Evolutionary conservation across 768 basidiomycete species (phyloP).

Genomic region (Tremella mesenterica): DNA sequence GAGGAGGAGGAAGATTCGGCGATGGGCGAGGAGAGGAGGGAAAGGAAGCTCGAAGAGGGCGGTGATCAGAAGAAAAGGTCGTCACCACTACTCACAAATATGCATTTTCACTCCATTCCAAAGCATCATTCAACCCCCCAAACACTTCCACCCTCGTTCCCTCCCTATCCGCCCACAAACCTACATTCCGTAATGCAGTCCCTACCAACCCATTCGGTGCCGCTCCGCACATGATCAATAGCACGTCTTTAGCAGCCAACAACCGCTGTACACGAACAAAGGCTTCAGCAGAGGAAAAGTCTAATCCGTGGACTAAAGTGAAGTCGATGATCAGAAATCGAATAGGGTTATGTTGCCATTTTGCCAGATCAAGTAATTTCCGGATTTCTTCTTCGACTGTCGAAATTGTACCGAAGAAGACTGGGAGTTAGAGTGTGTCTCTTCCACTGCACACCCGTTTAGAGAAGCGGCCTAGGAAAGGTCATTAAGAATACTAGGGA

Average conservation of each 20-base stretch:
- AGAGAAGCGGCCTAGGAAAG: too few relatives aligned
- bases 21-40: too few relatives aligned
- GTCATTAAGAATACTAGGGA: too few relatives aligned
- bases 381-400: conserved; percentile 81
- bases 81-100: conserved; percentile 62
- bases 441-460: too few relatives aligned
- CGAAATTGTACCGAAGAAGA: conserved; percentile 64
- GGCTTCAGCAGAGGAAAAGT: conserved; percentile 90
- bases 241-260: conserved; percentile 63
- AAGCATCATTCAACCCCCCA: conserved; percentile 70
- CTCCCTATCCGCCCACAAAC: conserved; percentile 56
- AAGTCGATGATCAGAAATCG: conserved; percentile 86
- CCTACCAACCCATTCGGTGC: conserved; percentile 56
- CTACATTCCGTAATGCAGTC: conserved; percentile 66
- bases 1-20: too few relatives aligned
- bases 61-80: too few relatives aligned
- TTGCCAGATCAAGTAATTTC: conserved; percentile 59
- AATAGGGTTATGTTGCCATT: conserved; percentile 66
- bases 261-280: conserved; percentile 84
- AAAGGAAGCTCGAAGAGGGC: too few relatives aligned
- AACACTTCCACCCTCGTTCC: conserved; percentile 73
- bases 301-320: conserved; percentile 74
- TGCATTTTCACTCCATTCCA: conserved; percentile 96
- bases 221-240: conserved; percentile 78
- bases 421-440: too few relatives aligned